Conservation (phyloP, 2,329 filamentous ascomycete genomes). For the Plenodomus lindquistii region DNA sequence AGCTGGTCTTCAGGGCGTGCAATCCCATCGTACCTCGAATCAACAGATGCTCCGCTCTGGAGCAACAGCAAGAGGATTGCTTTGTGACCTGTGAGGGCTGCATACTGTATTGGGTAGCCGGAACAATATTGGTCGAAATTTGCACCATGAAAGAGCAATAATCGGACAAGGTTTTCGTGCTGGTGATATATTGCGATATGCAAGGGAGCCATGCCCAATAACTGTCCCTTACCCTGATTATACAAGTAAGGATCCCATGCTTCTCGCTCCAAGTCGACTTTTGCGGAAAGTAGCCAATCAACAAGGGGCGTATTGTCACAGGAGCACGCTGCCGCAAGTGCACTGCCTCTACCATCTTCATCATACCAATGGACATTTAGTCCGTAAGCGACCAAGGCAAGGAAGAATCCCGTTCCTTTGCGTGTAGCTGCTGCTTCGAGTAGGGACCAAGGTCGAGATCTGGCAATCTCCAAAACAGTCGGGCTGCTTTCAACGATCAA, state of each 20-base stretch:
- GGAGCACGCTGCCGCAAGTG: neutral
- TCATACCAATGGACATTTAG: neutral
- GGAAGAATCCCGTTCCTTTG: neutral
- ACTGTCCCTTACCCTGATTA: no score
- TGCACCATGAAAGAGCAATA: slow-evolving; percentile 1
- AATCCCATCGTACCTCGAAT: no score
- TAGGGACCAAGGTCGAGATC: slow-evolving; percentile 3
- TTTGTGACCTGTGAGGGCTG: neutral
- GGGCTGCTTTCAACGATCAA: neutral
- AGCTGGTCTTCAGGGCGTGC: no score
- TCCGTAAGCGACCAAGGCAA: neutral
- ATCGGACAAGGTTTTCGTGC: neutral
- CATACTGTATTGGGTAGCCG: slow-evolving; percentile 8
- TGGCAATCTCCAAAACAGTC: neutral
- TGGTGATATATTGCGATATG: neutral
- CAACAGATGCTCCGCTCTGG: no score
- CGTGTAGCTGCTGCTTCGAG: slow-evolving; percentile 3
- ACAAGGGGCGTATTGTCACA: neutral
- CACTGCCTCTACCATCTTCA: neutral
- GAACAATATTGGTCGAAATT: slow-evolving; percentile 4
- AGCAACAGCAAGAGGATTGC: no score
- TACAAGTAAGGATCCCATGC: neutral
- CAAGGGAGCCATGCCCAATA: neutral
- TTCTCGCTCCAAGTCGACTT: neutral
- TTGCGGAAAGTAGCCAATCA: neutral